Evolutionary conservation across 139 green algal genomes (phyloP).

Genomic region (Eudorina sp.): DNA sequence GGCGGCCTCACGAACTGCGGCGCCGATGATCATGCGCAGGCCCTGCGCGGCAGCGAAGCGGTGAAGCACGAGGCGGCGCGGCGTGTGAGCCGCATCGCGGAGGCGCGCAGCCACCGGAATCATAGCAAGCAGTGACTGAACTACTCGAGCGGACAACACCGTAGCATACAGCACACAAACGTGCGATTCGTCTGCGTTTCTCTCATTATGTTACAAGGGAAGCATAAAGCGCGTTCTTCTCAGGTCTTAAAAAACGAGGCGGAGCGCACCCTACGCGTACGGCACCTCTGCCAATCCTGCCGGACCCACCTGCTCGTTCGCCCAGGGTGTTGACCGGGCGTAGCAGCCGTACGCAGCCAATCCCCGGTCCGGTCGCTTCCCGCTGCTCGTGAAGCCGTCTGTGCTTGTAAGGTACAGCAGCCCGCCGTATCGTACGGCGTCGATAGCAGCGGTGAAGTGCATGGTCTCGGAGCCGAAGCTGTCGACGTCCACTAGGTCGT

Average conservation of each 20-base stretch:
- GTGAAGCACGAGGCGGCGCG: too few species aligned
- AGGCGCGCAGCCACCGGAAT: too few species aligned
- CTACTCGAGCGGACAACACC: too few species aligned
- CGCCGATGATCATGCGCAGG: constrained; percentile 72
- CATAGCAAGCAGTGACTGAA: too few species aligned
- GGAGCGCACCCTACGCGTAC: too few species aligned
- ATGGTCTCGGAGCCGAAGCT: constrained; percentile 71
- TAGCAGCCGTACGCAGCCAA: constrained; percentile 72
- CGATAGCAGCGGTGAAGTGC: constrained; percentile 61
- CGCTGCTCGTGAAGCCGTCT: constrained; percentile 68
- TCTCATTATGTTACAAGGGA: too few species aligned
- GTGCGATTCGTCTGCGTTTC: too few species aligned
- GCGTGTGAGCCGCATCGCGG: too few species aligned
- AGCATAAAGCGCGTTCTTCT: too few species aligned
- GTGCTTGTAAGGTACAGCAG: constrained; percentile 84
- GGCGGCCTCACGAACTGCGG: constrained; percentile 62
- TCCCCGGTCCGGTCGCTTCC: constrained; percentile 56
- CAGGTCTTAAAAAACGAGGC: too few species aligned
- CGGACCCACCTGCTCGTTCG: constrained; percentile 67
- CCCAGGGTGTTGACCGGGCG: constrained; percentile 54
- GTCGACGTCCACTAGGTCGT: constrained; percentile 79
- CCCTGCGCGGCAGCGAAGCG: constrained; percentile 47
- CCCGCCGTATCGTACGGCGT: constrained; percentile 56
- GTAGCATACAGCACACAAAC: too few species aligned
- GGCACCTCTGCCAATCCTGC: not conserved